Percentiles rank a stretch among this genome's conserved stretches.
Conservation (phyloP, 179 eudicot genomes). For the Carnegiea gigantea region DNA sequence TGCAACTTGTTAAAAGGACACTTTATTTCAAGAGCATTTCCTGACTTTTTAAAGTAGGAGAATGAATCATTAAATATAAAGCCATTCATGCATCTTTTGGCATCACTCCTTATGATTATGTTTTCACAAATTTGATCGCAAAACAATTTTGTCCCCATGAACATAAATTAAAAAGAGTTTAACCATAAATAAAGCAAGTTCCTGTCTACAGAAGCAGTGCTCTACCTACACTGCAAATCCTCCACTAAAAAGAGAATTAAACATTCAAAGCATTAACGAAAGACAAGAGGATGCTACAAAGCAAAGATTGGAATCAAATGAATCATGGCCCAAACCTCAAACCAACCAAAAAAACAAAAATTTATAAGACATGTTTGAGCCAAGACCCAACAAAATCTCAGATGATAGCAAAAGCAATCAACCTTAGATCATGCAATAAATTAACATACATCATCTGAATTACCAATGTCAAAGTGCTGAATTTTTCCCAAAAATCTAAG, state of each 20-base stretch:
- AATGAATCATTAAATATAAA: not conserved
- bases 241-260: not conserved
- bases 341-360: not conserved
- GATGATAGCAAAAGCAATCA: slow-evolving; percentile 5
- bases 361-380: not conserved
- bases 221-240: not conserved
- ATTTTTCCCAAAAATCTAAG: too few relatives aligned
- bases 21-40: not conserved
- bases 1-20: not conserved
- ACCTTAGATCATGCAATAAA: not conserved
- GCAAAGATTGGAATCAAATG: not conserved
- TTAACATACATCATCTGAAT: slow-evolving; percentile 3
- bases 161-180: not conserved
- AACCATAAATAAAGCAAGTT: not conserved
- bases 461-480: too few relatives aligned
- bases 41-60: not conserved
- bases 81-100: not conserved
- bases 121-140: not conserved
- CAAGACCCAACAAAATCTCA: not conserved
- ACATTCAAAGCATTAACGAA: not conserved
- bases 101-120: not conserved
- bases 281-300: not conserved
- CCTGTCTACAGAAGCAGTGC: not conserved
- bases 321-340: not conserved
- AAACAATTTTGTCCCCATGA: not conserved